phyloP scores from a whole-genome alignment of 1,284 basidiomycete species.

The Mycosarcoma maydis region DNA sequence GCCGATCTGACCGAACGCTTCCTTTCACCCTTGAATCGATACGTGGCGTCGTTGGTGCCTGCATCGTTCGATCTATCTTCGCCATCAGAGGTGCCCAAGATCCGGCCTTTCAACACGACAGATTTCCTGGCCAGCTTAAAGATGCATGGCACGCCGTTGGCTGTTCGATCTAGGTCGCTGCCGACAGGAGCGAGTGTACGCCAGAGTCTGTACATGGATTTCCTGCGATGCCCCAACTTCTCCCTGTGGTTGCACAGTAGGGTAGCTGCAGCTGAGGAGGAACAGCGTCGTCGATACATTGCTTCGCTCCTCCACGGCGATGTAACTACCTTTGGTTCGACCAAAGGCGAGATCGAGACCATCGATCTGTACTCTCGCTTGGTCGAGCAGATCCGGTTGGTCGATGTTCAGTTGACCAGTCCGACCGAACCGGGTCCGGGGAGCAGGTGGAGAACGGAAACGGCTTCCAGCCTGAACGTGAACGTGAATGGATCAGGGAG shows the following conservation, averaged over 20 bases:
- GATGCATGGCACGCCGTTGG: conserved; percentile 72
- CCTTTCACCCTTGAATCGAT: conserved; percentile 90
- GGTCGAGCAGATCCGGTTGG: conserved; percentile 51
- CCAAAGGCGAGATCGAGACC: conserved; percentile 55
- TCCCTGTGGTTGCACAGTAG: conserved; percentile 59
- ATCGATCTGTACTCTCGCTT: conserved; percentile 57
- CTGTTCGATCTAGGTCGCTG: conserved; percentile 61
- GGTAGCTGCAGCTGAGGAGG: conserved; percentile 57
- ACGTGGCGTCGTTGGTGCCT: conserved; percentile 76
- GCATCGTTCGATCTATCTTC: conserved; percentile 48
- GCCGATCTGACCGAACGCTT: conserved; percentile 85
- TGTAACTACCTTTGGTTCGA: conserved; percentile 47
- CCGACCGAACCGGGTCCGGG: conserved; percentile 50
- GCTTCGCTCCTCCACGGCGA: conserved; percentile 54
- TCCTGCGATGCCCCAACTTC: conserved; percentile 62
- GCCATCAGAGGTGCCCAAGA: conserved; percentile 49
- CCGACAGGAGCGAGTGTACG: conserved; percentile 55
- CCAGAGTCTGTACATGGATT: conserved; percentile 59
- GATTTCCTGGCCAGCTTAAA: conserved; percentile 86
- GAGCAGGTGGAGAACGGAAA: conserved; percentile 51
- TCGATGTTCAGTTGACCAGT: conserved; percentile 44
- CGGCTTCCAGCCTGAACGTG: background rate
- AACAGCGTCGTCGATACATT: conserved; percentile 56
- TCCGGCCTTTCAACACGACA: conserved; percentile 78
- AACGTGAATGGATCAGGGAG: conserved; percentile 5